Evolutionary conservation across 2,329 filamentous ascomycete species (phyloP).

Genomic region (Pseudocercospora eumusae): DNA sequence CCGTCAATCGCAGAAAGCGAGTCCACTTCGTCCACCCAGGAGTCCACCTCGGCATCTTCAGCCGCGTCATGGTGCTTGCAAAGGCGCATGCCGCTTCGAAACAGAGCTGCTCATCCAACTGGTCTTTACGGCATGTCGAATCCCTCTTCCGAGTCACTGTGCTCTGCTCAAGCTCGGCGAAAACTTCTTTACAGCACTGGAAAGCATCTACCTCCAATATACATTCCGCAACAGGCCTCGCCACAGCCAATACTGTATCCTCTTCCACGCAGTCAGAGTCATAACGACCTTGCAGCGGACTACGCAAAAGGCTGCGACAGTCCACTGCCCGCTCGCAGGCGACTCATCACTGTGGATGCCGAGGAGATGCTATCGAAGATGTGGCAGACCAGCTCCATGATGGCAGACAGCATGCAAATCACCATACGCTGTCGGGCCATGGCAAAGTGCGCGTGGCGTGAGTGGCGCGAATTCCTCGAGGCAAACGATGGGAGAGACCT

Average conservation of each 20-base stretch:
- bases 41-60: conserved; percentile 2
- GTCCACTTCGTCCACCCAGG: neutral
- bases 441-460: conserved; percentile 23
- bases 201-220: conserved; percentile 2
- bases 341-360: conserved; percentile 12
- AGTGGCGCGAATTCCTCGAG: conserved; percentile 21
- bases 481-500: conserved; percentile 11
- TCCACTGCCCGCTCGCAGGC: neutral
- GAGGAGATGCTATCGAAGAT: conserved; percentile 20
- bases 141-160: conserved; percentile 1
- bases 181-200: neutral
- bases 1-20: conserved; percentile 3
- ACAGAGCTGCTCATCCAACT: conserved; percentile 14
- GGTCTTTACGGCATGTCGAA: conserved; percentile 1
- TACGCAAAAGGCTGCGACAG: neutral
- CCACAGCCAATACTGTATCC: neutral
- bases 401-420: conserved; percentile 5
- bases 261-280: neutral
- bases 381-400: conserved; percentile 9
- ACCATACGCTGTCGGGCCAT: conserved; percentile 21
- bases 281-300: neutral
- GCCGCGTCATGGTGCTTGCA: conserved; percentile 16
- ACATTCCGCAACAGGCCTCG: neutral
- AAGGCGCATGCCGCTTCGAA: conserved; percentile 15
- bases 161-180: neutral